Evolutionary conservation across 2,329 filamentous ascomycete species (phyloP).

Genomic region (Didymella pomorum): DNA sequence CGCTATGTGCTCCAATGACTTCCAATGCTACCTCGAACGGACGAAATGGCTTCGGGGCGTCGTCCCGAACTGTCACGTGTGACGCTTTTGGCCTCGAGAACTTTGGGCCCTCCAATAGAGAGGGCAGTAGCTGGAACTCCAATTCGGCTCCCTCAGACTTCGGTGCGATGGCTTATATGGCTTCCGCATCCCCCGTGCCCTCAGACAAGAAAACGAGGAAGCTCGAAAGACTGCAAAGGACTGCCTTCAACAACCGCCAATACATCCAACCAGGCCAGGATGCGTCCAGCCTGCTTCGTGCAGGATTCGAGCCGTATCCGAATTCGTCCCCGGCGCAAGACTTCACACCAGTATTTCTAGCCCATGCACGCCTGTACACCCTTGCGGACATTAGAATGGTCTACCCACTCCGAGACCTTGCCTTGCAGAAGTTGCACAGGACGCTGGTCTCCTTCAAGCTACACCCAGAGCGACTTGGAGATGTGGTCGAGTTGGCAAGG

Average conservation of each 20-base stretch:
- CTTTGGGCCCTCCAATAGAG: neutral
- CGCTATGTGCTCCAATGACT: neutral
- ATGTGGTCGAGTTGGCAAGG: constrained; percentile 36
- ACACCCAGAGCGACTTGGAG: constrained; percentile 29
- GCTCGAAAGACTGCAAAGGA: neutral
- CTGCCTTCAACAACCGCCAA: constrained; percentile 1
- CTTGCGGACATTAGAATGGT: constrained; percentile 38
- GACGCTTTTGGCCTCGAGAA: neutral
- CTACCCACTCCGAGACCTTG: constrained; percentile 31
- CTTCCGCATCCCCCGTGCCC: neutral
- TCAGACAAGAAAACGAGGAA: neutral
- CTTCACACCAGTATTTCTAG: constrained; percentile 37
- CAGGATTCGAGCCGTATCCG: neutral
- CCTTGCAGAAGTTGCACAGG: constrained; percentile 40
- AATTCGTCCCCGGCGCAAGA: constrained; percentile 23
- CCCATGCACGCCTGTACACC: constrained; percentile 42
- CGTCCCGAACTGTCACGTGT: neutral
- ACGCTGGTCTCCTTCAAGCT: constrained; percentile 37
- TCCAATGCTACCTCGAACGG: neutral
- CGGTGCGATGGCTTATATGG: neutral
- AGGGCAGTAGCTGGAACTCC: neutral
- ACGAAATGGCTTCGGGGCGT: neutral
- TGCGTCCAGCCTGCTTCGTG: neutral
- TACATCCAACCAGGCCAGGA: neutral
- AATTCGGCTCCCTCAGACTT: constrained; percentile 12